Percentiles rank a stretch among this genome's conserved stretches.
Conservation (phyloP, 805 yeast genomes). For the Yamadazyma takamatsuzukensis region DNA sequence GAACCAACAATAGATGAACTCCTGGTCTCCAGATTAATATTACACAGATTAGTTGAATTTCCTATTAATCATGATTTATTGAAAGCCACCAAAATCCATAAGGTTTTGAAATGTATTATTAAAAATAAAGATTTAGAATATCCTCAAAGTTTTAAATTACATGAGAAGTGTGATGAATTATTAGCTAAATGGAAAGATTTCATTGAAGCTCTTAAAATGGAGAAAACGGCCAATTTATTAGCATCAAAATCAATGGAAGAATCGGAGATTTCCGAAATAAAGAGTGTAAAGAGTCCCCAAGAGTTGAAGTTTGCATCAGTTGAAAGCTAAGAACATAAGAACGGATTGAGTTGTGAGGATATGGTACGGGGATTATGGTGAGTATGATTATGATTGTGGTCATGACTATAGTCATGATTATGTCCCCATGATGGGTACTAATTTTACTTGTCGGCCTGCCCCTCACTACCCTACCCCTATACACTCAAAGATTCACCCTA, state of each 20-base stretch:
- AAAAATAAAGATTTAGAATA: constrained; percentile 37
- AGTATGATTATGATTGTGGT: too few species aligned
- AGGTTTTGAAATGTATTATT: constrained; percentile 47
- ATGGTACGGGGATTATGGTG: too few species aligned
- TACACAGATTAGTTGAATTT: constrained; percentile 40
- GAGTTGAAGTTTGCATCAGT: constrained; percentile 7
- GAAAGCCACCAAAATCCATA: constrained; percentile 46
- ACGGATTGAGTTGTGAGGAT: too few species aligned
- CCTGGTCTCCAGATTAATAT: constrained; percentile 35
- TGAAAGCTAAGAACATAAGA: constrained; percentile 7
- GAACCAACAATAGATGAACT: constrained; percentile 45
- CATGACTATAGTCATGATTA: too few species aligned
- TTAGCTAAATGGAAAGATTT: constrained; percentile 38
- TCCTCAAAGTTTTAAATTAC: constrained; percentile 43
- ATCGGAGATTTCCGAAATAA: constrained; percentile 21
- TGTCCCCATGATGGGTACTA: too few species aligned
- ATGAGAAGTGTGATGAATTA: constrained; percentile 40
- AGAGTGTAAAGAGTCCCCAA: constrained; percentile 7
- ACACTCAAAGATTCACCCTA: too few species aligned
- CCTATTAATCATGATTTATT: constrained; percentile 40
- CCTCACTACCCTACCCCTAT: too few species aligned
- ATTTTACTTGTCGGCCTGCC: too few species aligned
- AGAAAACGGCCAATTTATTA: constrained; percentile 15
- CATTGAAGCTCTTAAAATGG: constrained; percentile 34
- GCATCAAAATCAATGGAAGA: constrained; percentile 15